phyloP scores from a whole-genome alignment of 495 filamentous ascomycete species.

The Aspergillus cristatus region DNA sequence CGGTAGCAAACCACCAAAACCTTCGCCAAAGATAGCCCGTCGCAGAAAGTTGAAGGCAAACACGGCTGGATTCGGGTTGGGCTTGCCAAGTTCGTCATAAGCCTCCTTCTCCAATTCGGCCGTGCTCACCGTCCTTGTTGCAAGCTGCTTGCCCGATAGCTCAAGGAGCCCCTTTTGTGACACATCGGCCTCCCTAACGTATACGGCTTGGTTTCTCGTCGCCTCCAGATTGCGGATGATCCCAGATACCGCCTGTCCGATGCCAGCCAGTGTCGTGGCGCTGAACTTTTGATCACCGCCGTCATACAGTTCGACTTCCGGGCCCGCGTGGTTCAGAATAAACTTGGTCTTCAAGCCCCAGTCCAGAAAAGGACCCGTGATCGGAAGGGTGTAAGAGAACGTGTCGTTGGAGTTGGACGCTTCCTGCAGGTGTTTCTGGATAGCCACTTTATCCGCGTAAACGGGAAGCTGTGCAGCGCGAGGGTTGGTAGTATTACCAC shows the following conservation, averaged over 20 bases:
- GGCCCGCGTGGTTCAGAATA: slow-evolving; percentile 32
- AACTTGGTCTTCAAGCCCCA: slow-evolving; percentile 33
- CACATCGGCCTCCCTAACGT: slow-evolving; percentile 39
- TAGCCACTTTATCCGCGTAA: slow-evolving; percentile 37
- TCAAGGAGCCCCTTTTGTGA: slow-evolving; percentile 47
- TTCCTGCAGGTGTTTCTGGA: slow-evolving; percentile 40
- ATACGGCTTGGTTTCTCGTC: slow-evolving; percentile 45
- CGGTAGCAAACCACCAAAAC: slow-evolving; percentile 29
- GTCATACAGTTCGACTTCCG: slow-evolving; percentile 40
- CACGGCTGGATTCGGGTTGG: slow-evolving; percentile 20
- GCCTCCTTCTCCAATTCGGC: slow-evolving; percentile 34
- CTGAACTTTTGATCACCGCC: slow-evolving; percentile 43
- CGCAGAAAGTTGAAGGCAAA: slow-evolving; percentile 28
- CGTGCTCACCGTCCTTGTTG: slow-evolving; percentile 26
- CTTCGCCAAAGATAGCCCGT: slow-evolving; percentile 35
- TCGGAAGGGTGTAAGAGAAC: slow-evolving; percentile 44
- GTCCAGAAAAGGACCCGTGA: slow-evolving; percentile 44
- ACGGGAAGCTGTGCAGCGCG: slow-evolving; percentile 26
- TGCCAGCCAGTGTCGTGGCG: slow-evolving; percentile 33
- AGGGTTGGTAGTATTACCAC: slow-evolving; percentile 38
- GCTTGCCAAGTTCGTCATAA: slow-evolving; percentile 28
- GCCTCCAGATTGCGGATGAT: slow-evolving; percentile 41
- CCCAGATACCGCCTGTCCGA: slow-evolving; percentile 40
- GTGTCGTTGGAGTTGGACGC: slow-evolving; percentile 15
- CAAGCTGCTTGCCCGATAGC: slow-evolving; percentile 39